A percentile compares a stretch with the other conserved stretches of the same genome.
Evolutionary conservation across 306 rosid species (phyloP).

Genomic region (Fragaria vesca): DNA sequence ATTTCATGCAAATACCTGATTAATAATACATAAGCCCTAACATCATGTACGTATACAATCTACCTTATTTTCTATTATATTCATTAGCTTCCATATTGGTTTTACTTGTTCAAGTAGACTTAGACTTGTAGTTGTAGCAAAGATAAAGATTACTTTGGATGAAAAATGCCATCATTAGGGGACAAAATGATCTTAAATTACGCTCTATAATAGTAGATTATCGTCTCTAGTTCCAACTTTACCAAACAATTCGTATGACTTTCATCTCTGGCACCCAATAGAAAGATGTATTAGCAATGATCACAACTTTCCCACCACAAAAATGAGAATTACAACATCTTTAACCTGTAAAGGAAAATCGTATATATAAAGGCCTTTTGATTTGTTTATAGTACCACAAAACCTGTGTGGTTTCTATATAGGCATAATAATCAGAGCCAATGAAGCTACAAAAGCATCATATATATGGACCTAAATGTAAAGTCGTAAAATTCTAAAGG

Average conservation of each 20-base stretch:
- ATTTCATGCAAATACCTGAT: no score
- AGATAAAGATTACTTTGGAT: slow-evolving; percentile 4
- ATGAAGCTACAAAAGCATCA: slow-evolving; percentile 1
- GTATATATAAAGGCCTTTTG: neutral
- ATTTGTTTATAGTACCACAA: neutral
- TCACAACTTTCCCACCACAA: slow-evolving; percentile 29
- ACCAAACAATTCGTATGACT: slow-evolving; percentile 29
- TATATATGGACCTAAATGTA: neutral
- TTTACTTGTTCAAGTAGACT: neutral
- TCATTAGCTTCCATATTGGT: neutral
- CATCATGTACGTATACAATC: no score
- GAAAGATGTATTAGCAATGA: slow-evolving; percentile 25
- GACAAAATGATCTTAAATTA: slow-evolving; percentile 47
- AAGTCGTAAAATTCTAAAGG: slow-evolving; percentile 1
- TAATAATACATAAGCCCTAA: no score
- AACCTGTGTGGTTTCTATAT: neutral
- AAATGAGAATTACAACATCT: neutral
- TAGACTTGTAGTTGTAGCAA: neutral
- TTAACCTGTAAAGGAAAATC: slow-evolving; percentile 5
- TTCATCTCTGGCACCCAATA: slow-evolving; percentile 23
- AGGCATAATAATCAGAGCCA: slow-evolving; percentile 28
- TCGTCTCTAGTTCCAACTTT: slow-evolving; percentile 24
- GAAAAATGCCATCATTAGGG: slow-evolving; percentile 23
- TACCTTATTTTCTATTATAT: neutral
- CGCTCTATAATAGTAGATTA: slow-evolving; percentile 26